These are phyloP conservation scores for Lobosporangium transversale DNA, from an alignment of 192 early-diverging fungal genomes.

Conservation along the genomic window DNA sequence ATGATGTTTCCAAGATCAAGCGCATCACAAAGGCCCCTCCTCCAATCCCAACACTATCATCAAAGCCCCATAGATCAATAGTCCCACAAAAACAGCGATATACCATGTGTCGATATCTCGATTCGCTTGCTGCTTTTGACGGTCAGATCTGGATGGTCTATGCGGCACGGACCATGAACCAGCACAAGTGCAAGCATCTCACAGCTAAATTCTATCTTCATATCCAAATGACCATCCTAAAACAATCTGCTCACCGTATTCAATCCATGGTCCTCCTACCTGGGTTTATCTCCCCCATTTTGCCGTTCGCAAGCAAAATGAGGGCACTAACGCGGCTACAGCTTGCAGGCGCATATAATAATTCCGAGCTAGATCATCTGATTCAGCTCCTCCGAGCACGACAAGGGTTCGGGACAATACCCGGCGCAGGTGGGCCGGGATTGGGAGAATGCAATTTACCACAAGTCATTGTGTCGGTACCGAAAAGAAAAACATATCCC, in stretches of 20 bases:
- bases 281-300: not conserved
- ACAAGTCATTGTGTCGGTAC: too few species aligned
- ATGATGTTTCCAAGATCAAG: not conserved
- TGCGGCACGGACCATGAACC: not conserved
- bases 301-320: not conserved
- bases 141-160: slow-evolving; percentile 3
- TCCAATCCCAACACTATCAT: not conserved
- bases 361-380: not conserved
- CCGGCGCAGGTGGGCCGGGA: not conserved
- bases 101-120: not conserved
- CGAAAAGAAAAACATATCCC: not conserved
- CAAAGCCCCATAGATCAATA: too few species aligned
- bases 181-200: not conserved
- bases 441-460: slow-evolving; percentile 4
- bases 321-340: not conserved
- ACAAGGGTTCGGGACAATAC: not conserved
- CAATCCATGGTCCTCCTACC: not conserved
- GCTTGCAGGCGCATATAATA: not conserved
- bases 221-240: not conserved
- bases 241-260: not conserved
- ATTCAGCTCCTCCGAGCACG: not conserved
- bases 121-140: slow-evolving; percentile 6
- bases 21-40: not conserved
- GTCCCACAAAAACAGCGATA: not conserved
- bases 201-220: not conserved